Base-by-base conservation (phyloP, 441 rosid species). In the Aquilaria agallochum region DNA sequence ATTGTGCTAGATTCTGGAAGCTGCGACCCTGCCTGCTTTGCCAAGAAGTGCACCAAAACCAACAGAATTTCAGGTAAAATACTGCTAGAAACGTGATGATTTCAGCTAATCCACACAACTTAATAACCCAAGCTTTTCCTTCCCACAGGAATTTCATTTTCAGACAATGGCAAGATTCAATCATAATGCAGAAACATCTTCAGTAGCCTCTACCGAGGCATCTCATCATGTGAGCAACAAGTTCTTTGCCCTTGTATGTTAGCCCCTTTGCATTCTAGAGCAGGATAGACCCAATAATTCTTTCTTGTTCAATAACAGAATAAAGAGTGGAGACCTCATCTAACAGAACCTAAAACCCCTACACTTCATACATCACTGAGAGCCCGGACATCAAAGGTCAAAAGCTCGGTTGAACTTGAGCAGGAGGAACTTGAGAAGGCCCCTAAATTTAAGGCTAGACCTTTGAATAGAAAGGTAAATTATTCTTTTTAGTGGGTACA, bases 401-500 rank as follows among this genome's bases (percentile, higher is more conserved):
- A 95, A 80, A 86, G 85, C 68, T 88, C 96, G 54, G 62, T 74
- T 4, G 98, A 95, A 68, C 82, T 90, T 61, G 97, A 89, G 78
- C 82, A 76, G 67, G 99, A 92, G 66, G 97, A 85, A 68, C 85
- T 95, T 55, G 95, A 88, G 76, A 95, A 88, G 70, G 78, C 83
- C 27, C 97, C 98, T 48, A 95, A 85, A 65, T 95, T 95, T 72
- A 90, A 86, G 84, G 99, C 99, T 31, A 92, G 83, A 78, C 96
- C 97, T 71, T 69, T 92, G 72, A 92, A 95, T 68, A 90, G 83
- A 69, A 95, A 95, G 98, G 99, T 95, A 75, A 3, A 51, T 63
- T 33, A 58, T 59, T 50, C 62, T 55, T 50, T 58, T 51, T 44
- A 53, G 49, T 36, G 31, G 27, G 30, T 57, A 31, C 61, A 11